Percentiles rank a stretch among this genome's conserved stretches.
Conservation (phyloP, 192 early-diverging fungal species). For the Podila epigama region DNA sequence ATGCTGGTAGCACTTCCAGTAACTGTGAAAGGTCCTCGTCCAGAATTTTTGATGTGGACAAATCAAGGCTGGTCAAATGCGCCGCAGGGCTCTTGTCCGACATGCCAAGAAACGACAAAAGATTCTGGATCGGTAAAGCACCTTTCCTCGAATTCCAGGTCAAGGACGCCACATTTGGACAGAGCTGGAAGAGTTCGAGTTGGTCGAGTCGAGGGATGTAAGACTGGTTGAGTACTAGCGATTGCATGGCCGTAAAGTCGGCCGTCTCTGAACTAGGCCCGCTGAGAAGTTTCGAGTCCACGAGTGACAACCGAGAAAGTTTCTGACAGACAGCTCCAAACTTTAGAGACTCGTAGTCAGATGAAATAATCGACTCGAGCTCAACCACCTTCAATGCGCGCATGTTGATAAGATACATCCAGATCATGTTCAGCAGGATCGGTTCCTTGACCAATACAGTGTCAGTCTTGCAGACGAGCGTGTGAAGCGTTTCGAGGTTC, state of each 20-base stretch:
- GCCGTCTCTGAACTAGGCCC: slow-evolving; percentile 13
- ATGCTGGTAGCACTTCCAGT: background rate
- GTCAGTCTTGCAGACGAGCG: slow-evolving; percentile 12
- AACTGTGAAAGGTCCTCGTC: slow-evolving; percentile 14
- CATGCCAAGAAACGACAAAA: slow-evolving; percentile 11
- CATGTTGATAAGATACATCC: slow-evolving; percentile 2
- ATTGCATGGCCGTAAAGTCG: background rate
- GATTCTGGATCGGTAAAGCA: slow-evolving; percentile 2
- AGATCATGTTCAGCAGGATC: slow-evolving; percentile 9
- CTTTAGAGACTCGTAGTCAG: slow-evolving; percentile 7
- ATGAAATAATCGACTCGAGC: slow-evolving; percentile 15
- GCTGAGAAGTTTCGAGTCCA: slow-evolving; percentile 17
- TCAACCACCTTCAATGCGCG: background rate
- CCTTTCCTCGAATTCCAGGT: slow-evolving; percentile 14
- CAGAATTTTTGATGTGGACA: background rate
- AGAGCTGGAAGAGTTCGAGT: slow-evolving; percentile 10
- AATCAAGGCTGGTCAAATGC: background rate
- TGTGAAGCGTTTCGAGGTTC: slow-evolving; percentile 5
- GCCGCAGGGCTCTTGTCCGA: background rate
- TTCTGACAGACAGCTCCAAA: slow-evolving; percentile 10
- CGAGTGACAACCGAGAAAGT: background rate
- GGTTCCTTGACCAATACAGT: background rate
- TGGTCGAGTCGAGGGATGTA: slow-evolving; percentile 9
- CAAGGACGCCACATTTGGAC: slow-evolving; percentile 6
- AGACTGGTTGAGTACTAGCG: slow-evolving; percentile 17